Evolutionary conservation across 2,329 filamentous ascomycete genomes (phyloP), one percentile per base, ranked within the genome.

Genomic region (Arthrobotrys megalospora): DNA sequence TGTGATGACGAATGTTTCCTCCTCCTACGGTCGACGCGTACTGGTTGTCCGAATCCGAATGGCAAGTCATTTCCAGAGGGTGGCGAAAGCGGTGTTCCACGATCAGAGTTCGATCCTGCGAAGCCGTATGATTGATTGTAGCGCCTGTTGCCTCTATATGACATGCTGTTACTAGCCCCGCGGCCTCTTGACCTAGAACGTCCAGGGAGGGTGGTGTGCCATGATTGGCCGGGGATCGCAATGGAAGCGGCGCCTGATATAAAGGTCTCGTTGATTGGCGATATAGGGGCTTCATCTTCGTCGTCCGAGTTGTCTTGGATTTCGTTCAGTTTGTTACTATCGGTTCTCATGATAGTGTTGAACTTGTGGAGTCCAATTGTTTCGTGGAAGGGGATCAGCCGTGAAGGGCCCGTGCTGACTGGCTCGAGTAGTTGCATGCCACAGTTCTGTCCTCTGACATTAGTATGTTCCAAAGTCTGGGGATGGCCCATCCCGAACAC

Each of bases 381-480:
- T 34, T 81, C 80, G 41, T 80, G 76, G 10, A 80, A 62, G 7
- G 80, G 80, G 12, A 81, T 80, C 24, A 81, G 76, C 38, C 76
- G 70, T 7, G 80, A 81, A 7, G 80, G 80, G 12, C 80, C 75
- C 28, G 73, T 64, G 41, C 73, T 76, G 28, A 80, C 80, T n/a
- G 80, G 79, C 55, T 81, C 80, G 8, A 80, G 76, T 63, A 81
- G 55, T 19, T 80, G 80, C 16, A 80, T 79, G 21, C 80, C 80
- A 38, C 43, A 71, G 65, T 77, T 80, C 80, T 81, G 67, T 16
- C 48, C 52, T 67, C 28, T 36, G 12, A 11, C 32, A 38, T 72
- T 24, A 65, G 43, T 43, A 28, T 34, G 6, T 32, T 19, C 5
- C 14, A 21, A 45, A 43, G 16, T 6, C 34, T 16, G 14, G 41